Percentiles rank a stretch among this genome's conserved stretches.
Evolutionary conservation across 805 yeast genomes (phyloP).

Genomic region (Kluyveromyces starmeri): DNA sequence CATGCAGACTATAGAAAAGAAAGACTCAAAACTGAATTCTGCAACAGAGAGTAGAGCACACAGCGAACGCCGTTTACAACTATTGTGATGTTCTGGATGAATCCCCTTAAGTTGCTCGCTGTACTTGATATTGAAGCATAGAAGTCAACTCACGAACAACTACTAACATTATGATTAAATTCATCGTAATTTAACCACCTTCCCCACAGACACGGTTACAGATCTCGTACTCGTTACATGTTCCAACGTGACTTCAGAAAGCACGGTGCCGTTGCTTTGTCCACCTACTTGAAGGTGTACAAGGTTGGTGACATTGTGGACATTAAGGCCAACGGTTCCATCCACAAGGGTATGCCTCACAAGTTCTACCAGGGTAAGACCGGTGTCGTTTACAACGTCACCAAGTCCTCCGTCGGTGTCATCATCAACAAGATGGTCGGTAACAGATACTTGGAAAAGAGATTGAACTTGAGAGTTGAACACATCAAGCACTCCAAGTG

Average conservation of each 20-base stretch:
- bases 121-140: too few species aligned
- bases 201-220: conserved; percentile 81
- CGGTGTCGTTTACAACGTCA: conserved; percentile 97
- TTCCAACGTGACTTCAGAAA: conserved; percentile 98
- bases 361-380: conserved; percentile 99
- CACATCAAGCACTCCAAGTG: conserved; percentile 99
- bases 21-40: too few species aligned
- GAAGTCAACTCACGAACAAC: too few species aligned
- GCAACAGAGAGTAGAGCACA: too few species aligned
- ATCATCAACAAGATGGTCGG: conserved; percentile 98
- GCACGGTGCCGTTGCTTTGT: conserved; percentile 89
- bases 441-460: conserved; percentile 97
- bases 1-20: too few species aligned
- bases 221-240: conserved; percentile 99
- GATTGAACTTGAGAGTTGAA: conserved; percentile 97
- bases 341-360: conserved; percentile 99
- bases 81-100: too few species aligned
- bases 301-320: conserved; percentile 99
- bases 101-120: too few species aligned
- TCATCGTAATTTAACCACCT: neutral
- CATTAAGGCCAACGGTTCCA: conserved; percentile 97
- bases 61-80: too few species aligned
- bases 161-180: conserved; percentile 8
- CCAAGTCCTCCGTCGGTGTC: conserved; percentile 98
- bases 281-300: conserved; percentile 96